These are phyloP conservation scores for Amoebophrya sp. DNA, from an alignment of 169 alveolate species.

Conservation along the genomic window DNA sequence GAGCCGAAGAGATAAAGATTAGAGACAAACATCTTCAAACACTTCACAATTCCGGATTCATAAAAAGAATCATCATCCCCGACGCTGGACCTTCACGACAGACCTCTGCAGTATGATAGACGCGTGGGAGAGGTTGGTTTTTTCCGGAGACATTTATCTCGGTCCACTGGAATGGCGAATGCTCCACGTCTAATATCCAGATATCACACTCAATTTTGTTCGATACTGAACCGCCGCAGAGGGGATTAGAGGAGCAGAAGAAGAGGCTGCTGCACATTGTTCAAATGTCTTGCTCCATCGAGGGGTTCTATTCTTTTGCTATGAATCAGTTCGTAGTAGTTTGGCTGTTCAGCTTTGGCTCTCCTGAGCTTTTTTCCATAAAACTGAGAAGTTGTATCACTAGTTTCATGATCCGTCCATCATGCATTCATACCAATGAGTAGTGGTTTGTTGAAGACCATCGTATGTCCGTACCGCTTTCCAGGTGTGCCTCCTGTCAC, in stretches of 20 bases:
- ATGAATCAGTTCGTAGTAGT: no score
- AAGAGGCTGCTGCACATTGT: no score
- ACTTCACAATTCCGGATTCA: no score
- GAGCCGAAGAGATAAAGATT: no score
- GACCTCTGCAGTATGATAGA: conserved; percentile 84
- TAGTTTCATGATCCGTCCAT: conserved; percentile 68
- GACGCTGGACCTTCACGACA: conserved; percentile 92
- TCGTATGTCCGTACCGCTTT: conserved; percentile 94
- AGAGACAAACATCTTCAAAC: no score
- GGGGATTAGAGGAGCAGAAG: no score
- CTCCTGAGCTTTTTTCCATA: no score
- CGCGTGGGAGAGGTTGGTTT: conserved; percentile 86
- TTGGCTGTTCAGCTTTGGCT: no score
- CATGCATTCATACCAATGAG: conserved; percentile 95
- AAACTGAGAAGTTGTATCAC: no score
- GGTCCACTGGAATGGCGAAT: conserved; percentile 91
- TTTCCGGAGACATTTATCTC: conserved; percentile 69
- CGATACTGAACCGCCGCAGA: neutral
- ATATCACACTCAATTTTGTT: neutral
- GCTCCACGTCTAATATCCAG: conserved; percentile 71
- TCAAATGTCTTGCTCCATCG: conserved; percentile 85
- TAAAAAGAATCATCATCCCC: conserved; percentile 86
- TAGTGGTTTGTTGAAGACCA: conserved; percentile 90
- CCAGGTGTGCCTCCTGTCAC: conserved; percentile 95
- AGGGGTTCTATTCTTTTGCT: neutral